A percentile compares a stretch with the other conserved stretches of the same genome.
phyloP scores from a whole-genome alignment of 345 rosid genomes.

The Brassica nigra region DNA sequence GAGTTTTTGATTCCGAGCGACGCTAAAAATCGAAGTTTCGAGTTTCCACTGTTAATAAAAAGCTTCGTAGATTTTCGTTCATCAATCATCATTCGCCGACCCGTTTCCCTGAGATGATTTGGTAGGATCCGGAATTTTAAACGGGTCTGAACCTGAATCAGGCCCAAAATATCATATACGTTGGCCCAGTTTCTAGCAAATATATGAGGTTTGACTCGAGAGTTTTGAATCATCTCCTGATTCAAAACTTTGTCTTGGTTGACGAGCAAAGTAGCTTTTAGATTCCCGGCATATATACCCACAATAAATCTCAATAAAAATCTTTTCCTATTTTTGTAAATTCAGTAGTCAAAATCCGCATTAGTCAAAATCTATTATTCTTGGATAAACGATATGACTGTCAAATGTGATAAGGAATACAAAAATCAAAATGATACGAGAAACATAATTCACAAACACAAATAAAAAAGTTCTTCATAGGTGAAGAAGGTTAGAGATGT shows the following conservation, averaged over 20 bases:
- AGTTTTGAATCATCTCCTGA: neutral
- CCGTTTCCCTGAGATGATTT: neutral
- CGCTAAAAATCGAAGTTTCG: neutral
- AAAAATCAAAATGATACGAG: neutral
- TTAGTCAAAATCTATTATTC: neutral
- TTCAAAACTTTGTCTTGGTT: neutral
- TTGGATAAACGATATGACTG: neutral
- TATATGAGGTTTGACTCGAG: neutral
- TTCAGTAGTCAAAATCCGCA: neutral
- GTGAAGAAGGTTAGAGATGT: constrained; percentile 78
- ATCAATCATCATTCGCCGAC: neutral
- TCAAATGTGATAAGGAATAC: neutral
- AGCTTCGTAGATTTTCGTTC: neutral
- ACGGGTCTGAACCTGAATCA: neutral
- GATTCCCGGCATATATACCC: neutral
- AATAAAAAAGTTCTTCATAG: constrained; percentile 43
- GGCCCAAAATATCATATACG: neutral
- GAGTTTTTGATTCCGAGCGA: neutral
- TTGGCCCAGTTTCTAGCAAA: neutral
- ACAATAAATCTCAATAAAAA: neutral
- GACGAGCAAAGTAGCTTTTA: neutral
- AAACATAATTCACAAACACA: neutral
- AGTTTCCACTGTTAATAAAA: neutral
- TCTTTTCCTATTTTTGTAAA: neutral
- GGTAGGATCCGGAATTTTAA: neutral